Conservation (phyloP, 2,329 filamentous ascomycete species). For the Ascochyta viciae-villosae region DNA sequence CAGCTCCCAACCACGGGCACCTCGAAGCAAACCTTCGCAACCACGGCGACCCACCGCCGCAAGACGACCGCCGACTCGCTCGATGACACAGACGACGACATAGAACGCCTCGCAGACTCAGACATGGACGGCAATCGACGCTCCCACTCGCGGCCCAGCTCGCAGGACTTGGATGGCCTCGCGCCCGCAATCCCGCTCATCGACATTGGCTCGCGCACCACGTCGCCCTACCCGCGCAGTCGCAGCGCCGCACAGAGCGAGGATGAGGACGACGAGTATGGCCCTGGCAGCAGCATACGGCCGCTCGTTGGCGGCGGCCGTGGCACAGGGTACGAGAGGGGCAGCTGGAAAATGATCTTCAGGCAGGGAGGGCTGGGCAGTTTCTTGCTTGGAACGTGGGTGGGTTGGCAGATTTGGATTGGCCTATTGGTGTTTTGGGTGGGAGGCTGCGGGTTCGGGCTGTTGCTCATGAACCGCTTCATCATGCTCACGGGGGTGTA, state of each 20-base stretch:
- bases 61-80: conserved; percentile 44
- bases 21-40: conserved; percentile 18
- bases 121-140: conserved; percentile 36
- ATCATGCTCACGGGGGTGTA: conserved; percentile 59
- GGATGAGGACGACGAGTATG: conserved; percentile 56
- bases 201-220: conserved; percentile 51
- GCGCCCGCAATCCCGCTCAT: conserved; percentile 54
- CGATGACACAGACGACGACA: conserved; percentile 48
- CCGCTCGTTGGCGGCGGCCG: conserved; percentile 44
- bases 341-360: conserved; percentile 43
- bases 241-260: conserved; percentile 54
- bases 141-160: conserved; percentile 40
- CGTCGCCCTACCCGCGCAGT: conserved; percentile 54
- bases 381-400: conserved; percentile 56
- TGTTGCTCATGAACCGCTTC: conserved; percentile 60
- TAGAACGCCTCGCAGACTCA: conserved; percentile 37
- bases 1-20: conserved; percentile 24
- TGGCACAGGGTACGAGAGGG: conserved; percentile 16
- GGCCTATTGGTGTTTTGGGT: conserved; percentile 58
- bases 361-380: conserved; percentile 55
- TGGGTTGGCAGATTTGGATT: conserved; percentile 58
- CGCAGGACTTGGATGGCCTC: conserved; percentile 40
- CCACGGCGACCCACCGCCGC: conserved; percentile 35
- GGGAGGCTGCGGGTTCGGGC: conserved; percentile 55
- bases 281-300: conserved; percentile 47